These are phyloP conservation scores for Zymoseptoria crescenta DNA, from an alignment of 2,329 filamentous ascomycete genomes.

Conservation along the genomic window DNA sequence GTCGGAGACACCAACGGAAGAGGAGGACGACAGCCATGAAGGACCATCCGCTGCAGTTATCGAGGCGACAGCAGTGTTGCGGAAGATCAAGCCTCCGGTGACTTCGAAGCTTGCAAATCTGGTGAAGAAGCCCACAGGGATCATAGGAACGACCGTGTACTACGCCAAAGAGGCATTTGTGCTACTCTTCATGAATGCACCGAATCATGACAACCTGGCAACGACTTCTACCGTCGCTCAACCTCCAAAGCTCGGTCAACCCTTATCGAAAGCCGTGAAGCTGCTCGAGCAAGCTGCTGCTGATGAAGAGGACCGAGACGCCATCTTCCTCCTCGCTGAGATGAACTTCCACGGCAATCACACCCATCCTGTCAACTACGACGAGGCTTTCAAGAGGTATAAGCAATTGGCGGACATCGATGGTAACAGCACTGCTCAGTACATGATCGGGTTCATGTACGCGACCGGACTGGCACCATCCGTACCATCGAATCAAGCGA, in stretches of 20 bases:
- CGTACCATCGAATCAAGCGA: slow-evolving; percentile 79
- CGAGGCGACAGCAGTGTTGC: slow-evolving; percentile 36
- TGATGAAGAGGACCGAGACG: slow-evolving; percentile 59
- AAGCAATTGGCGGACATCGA: slow-evolving; percentile 63
- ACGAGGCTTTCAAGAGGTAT: slow-evolving; percentile 73
- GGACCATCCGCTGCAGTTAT: slow-evolving; percentile 18
- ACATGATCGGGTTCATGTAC: slow-evolving; percentile 94
- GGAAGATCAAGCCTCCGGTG: slow-evolving; percentile 35
- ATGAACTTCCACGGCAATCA: slow-evolving; percentile 97
- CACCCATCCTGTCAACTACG: slow-evolving; percentile 74
- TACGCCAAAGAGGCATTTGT: slow-evolving; percentile 57
- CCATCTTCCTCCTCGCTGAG: slow-evolving; percentile 80
- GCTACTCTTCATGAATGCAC: slow-evolving; percentile 57
- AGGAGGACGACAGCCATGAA: slow-evolving; percentile 1
- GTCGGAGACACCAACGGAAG: neutral
- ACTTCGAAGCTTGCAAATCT: slow-evolving; percentile 34
- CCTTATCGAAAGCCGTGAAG: slow-evolving; percentile 50
- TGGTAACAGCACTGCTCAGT: slow-evolving; percentile 86
- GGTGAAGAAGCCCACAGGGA: slow-evolving; percentile 46
- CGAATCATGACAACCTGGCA: slow-evolving; percentile 39
- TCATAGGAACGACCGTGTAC: slow-evolving; percentile 50
- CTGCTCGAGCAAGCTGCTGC: slow-evolving; percentile 51
- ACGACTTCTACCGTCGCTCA: slow-evolving; percentile 30
- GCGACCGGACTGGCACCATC: slow-evolving; percentile 80
- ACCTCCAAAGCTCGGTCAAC: slow-evolving; percentile 40